Percentiles rank a stretch among this genome's conserved stretches.
Evolutionary conservation across 1,139 yeast genomes (phyloP).

Genomic region (Diutina siamensis): DNA sequence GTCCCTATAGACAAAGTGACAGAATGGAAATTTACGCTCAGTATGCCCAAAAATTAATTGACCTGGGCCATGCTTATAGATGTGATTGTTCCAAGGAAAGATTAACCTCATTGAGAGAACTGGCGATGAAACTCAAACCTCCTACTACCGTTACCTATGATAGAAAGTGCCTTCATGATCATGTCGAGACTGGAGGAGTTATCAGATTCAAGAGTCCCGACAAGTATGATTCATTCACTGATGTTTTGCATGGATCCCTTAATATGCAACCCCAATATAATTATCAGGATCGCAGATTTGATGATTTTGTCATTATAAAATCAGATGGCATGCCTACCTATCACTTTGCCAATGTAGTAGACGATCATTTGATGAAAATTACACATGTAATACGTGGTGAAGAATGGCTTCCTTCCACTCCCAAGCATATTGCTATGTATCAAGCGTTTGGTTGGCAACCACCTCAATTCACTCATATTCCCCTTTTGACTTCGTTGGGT

Average conservation of each 20-base stretch:
- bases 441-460: slow-evolving; percentile 78
- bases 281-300: slow-evolving; percentile 58
- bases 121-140: slow-evolving; percentile 67
- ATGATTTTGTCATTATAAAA: slow-evolving; percentile 80
- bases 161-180: slow-evolving; percentile 45
- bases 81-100: slow-evolving; percentile 85
- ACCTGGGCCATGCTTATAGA: slow-evolving; percentile 65
- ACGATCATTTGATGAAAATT: slow-evolving; percentile 84
- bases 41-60: slow-evolving; percentile 46
- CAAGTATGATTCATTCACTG: slow-evolving; percentile 52
- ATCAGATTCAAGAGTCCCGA: slow-evolving; percentile 62
- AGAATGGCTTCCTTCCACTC: slow-evolving; percentile 95
- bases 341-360: slow-evolving; percentile 92
- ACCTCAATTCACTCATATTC: slow-evolving; percentile 82
- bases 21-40: slow-evolving; percentile 51
- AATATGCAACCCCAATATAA: slow-evolving; percentile 76
- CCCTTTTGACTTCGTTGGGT: slow-evolving; percentile 59
- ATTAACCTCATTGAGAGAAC: slow-evolving; percentile 48
- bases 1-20: slow-evolving; percentile 81
- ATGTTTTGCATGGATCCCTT: slow-evolving; percentile 65
- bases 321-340: slow-evolving; percentile 93
- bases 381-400: slow-evolving; percentile 96
- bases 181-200: background rate
- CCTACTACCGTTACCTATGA: slow-evolving; percentile 92
- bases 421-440: slow-evolving; percentile 84